Evolutionary conservation across 202 grass and related monocot genomes (phyloP), one percentile per base, ranked within the genome.

Genomic region (Musa balbisiana): DNA sequence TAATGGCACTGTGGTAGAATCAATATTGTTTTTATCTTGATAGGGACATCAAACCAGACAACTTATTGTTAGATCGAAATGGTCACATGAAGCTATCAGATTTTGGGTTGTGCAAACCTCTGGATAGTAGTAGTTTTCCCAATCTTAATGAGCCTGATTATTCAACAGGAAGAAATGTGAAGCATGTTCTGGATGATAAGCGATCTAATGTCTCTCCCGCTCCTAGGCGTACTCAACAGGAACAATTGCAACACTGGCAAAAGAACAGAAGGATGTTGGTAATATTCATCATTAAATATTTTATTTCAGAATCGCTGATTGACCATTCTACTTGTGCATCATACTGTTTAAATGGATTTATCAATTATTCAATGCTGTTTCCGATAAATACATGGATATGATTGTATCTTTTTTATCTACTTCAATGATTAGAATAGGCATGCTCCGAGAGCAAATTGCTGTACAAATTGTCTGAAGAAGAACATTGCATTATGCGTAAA

Each of bases 21-120:
- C 24, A 74, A 74, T 69, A 67, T 77, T 53, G 51, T 80, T 9
- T 55, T 59, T 80, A 76, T 55, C 52, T 80, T 83, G 83, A 76
- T 76, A 92, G 90, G 90, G 90, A 92, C 83, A 92, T 92, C 69
- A 92, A 92, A 76, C 90, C 90, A 9, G 90, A 92, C 53, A 92
- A 92, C 80, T 81, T 92, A 65, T 81, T 92, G 72, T 82, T 92
- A 83, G 90, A 92, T 12, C 84, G 72, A 81, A 85, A 76, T 81
- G 90, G 90, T 3, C 90, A 92, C 68, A 80, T 92, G 78, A 92
- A 92, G 80, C 90, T 92, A 85, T 92, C 90, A 56, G 90, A 92
- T 89, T 92, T 92, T 77, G 90, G 87, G 53, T 83, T 92, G 82
- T 92, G 90, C 80, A 92, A 92, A 76, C 87, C 87, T 85, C 84